Conservation (phyloP, 2,329 filamentous ascomycete genomes). For the Moelleriella libera region DNA sequence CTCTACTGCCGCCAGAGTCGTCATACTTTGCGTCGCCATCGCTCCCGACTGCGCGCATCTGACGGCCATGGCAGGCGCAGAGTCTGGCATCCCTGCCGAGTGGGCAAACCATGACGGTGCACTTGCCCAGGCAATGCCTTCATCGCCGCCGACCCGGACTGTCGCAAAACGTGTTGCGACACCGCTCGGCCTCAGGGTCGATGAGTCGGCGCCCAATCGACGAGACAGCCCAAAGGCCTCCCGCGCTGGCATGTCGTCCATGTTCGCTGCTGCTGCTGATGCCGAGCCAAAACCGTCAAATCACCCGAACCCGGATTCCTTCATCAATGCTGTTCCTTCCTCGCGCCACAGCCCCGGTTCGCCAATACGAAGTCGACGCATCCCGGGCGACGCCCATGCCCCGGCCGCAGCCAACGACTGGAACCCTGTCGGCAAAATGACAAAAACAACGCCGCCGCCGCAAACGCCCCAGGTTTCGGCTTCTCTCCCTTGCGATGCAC, state of each 20-base stretch:
- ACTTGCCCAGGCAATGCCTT: slow-evolving; percentile 1
- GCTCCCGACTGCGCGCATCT: slow-evolving; percentile 1
- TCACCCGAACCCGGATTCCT: too few species aligned
- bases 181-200: slow-evolving; percentile 7
- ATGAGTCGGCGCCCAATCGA: not conserved
- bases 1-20: too few species aligned
- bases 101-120: not conserved
- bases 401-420: slow-evolving; percentile 1
- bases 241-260: slow-evolving; percentile 5
- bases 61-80: not conserved
- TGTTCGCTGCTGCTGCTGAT: too few species aligned
- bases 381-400: slow-evolving; percentile 5
- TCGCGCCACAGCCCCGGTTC: too few species aligned
- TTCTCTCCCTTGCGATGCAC: slow-evolving; percentile 4
- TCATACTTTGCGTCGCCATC: too few species aligned
- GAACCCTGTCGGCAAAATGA: slow-evolving; percentile 4
- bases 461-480: too few species aligned
- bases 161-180: slow-evolving; percentile 9
- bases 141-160: slow-evolving; percentile 3
- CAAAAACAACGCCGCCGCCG: slow-evolving; percentile 4
- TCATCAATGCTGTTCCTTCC: too few species aligned
- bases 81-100: not conserved
- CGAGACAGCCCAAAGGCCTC: not conserved
- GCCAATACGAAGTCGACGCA: too few species aligned
- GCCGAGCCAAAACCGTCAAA: too few species aligned